Base-by-base conservation (phyloP, 1,284 basidiomycete genomes). In the Cerioporus squamosus region DNA sequence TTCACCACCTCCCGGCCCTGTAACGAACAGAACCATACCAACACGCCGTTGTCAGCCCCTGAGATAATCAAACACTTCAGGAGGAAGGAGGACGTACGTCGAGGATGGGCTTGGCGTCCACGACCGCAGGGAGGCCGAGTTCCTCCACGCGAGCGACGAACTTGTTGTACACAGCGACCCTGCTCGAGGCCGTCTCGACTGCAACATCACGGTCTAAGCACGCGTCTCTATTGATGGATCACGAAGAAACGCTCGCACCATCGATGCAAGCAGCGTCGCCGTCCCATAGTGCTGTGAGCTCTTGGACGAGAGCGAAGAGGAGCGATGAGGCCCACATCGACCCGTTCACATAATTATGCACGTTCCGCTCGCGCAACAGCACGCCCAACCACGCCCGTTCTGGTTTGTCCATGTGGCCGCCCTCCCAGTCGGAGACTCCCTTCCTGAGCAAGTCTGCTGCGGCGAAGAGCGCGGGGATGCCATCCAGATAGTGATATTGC, bases 401-500 rank as follows among this genome's bases (percentile, higher is more conserved):
- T 42, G 72, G 73, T 69, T 44, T 59, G 51, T 58, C 51, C 38
- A 53, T 17, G 12, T 50, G 33, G 2, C 54, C 57, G 12, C 23
- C 69, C 66, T 55, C 73, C 70, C 46, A 83, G 15, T 77, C 73
- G 4, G 78, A 76, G 56, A 59, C 47, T 10, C 38, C 58, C 44
- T 74, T 72, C 52, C 71, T 72, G 15, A 92, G 66, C 12, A 84
- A 45, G 1, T 79, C 74, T 0, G 82, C 79, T 0, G 88, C 86
- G 1, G 77, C 68, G 66, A 92, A 93, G 1, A 95, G 77, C 3
- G 82, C 76, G 0, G 90, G 85, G 29, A 95, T 85, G 5, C 90
- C 89, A 65, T 90, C 86, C 5, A 89, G 72, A 64, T 87, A 92
- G 64, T 93, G 89, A 59, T 90, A 85, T 62, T 93, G 91, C 23